Evolutionary conservation across 2,329 filamentous ascomycete genomes (phyloP), one percentile per base, ranked within the genome.

Genomic region (Phialophora macrospora): DNA sequence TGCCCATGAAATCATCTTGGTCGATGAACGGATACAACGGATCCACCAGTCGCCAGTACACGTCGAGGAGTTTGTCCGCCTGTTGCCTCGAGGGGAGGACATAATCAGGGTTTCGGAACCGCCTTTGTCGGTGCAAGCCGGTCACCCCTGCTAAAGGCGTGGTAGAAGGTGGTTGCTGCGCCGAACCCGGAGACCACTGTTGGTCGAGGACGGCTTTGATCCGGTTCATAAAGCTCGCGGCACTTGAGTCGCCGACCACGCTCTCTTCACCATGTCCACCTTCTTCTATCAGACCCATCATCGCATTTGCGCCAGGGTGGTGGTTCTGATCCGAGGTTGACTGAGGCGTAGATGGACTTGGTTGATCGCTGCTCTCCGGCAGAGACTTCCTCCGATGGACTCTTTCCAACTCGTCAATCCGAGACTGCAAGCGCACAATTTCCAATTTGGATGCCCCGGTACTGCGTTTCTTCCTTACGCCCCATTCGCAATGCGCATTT

Each of bases 1-100:
- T 74, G 0, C 67, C 67, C 17, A 74, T 73, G 73, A 82, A 79
- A 0, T 73, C 71, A 1, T 73, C 63, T 7, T 74, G 72, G 24
- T 83, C 78, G 4, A 65, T 30, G n/a, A 65, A 65, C 12, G 63
- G 57, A 28, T 65, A 62, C 17, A 65, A 32, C 20, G 51, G 44
- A 22, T 46, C 57, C 3, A 65, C 58, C 2, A 65, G 30, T 20
- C 44, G 41, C 51, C 58, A 58, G 24, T 65, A 65, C 5, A 65
- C 58, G n/a, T 56, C 22, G 20, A 65, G 24, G 6, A 65, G 58
- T 7, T 57, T 41, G 41, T 65, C 63, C 5, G 63, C 63, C 51
- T 58, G 57, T 32, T 65, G 51, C n/a, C 63, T 30, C 4, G 63
- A 51, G 30, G 63, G 63, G 14, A 65, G 63, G 30, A 65, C 58